Percentiles rank a stretch among this genome's conserved stretches.
These are phyloP conservation scores for Colletotrichum sp. DNA, from an alignment of 2,329 filamentous ascomycete species.

Conservation along the genomic window DNA sequence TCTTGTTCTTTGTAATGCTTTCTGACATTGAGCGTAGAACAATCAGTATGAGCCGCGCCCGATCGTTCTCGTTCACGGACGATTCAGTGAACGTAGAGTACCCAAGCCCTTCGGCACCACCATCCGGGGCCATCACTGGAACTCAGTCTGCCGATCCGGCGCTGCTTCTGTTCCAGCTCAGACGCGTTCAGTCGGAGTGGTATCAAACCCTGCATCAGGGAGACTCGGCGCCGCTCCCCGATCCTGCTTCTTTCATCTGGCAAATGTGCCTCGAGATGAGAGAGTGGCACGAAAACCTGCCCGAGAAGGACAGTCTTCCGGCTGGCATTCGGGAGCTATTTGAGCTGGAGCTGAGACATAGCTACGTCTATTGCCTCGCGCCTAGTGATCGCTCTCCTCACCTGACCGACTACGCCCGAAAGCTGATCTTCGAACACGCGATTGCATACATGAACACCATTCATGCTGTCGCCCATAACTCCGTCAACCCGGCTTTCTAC, in stretches of 20 bases:
- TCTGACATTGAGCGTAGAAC: slow-evolving; percentile 54
- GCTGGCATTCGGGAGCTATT: slow-evolving; percentile 76
- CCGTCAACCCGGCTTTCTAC: slow-evolving; percentile 69
- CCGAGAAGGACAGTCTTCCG: slow-evolving; percentile 58
- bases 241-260: slow-evolving; percentile 76
- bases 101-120: slow-evolving; percentile 57
- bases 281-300: slow-evolving; percentile 82
- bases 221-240: slow-evolving; percentile 69
- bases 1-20: not conserved
- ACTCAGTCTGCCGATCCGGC: slow-evolving; percentile 70
- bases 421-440: slow-evolving; percentile 85
- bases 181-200: slow-evolving; percentile 85
- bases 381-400: slow-evolving; percentile 76
- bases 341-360: slow-evolving; percentile 88
- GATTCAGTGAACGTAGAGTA: slow-evolving; percentile 84
- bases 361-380: slow-evolving; percentile 87
- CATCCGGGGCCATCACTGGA: slow-evolving; percentile 45
- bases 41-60: slow-evolving; percentile 85
- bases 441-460: slow-evolving; percentile 82
- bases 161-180: slow-evolving; percentile 79
- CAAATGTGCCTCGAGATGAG: slow-evolving; percentile 77
- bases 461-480: slow-evolving; percentile 67
- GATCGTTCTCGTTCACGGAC: slow-evolving; percentile 93
- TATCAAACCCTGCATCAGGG: slow-evolving; percentile 89
- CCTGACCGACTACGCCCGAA: slow-evolving; percentile 77